Percentiles rank a stretch among this genome's conserved stretches.
phyloP scores from a whole-genome alignment of 495 filamentous ascomycete species.

The Talaromyces trachyspermus region DNA sequence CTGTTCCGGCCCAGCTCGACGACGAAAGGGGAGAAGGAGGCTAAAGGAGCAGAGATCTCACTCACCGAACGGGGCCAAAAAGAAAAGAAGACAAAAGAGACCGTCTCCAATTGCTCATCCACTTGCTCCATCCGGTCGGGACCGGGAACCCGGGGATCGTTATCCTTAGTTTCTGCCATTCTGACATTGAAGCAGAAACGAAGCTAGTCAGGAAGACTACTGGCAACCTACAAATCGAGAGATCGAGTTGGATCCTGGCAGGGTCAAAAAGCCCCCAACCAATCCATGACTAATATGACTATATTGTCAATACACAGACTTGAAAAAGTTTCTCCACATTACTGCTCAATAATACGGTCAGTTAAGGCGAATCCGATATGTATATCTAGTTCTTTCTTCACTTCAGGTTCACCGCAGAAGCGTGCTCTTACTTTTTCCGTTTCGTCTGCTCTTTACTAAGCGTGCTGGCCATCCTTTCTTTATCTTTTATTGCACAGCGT shows the following conservation, averaged over 20 bases:
- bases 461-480: conserved; percentile 11
- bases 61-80: conserved; percentile 1
- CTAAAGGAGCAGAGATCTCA: neutral
- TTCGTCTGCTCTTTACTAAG: conserved; percentile 8
- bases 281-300: too few relatives aligned
- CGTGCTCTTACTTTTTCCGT: conserved; percentile 25
- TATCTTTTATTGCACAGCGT: neutral
- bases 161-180: conserved; percentile 7
- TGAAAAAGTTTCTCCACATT: too few relatives aligned
- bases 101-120: too few relatives aligned
- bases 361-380: conserved; percentile 2
- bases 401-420: neutral
- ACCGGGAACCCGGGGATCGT: conserved; percentile 5
- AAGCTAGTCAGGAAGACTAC: too few relatives aligned
- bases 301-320: too few relatives aligned
- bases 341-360: too few relatives aligned
- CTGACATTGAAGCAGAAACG: too few relatives aligned
- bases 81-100: neutral
- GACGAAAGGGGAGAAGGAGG: neutral
- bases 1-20: conserved; percentile 2
- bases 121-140: conserved; percentile 4
- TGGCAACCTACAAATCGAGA: too few relatives aligned
- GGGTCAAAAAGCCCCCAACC: too few relatives aligned
- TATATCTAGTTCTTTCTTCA: conserved; percentile 25
- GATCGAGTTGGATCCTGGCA: too few relatives aligned